Evolutionary conservation across 1,284 basidiomycete genomes (phyloP), one percentile per base, ranked within the genome.

Genomic region (Cutaneotrichosporon curvatum): DNA sequence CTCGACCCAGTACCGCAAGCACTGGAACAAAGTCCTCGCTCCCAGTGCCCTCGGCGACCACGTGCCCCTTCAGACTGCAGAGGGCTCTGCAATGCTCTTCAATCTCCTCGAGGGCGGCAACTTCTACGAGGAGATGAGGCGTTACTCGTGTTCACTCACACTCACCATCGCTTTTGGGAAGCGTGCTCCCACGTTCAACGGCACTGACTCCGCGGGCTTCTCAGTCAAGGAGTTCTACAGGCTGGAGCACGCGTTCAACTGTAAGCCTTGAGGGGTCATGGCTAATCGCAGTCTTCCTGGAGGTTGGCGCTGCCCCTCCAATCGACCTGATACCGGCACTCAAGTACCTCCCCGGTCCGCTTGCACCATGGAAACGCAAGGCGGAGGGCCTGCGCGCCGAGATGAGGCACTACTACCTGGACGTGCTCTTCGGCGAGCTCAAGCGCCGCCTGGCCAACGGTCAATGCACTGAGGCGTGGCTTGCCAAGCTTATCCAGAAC

Each of bases 121-220:
- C 34, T 47, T 47, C n/a, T 47, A 47, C 40, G 34, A 47, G 30
- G 45, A 47, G 45, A 47, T 47, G 45, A 23, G 45, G 9, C 18
- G 45, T 14, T 41, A 47, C 40, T 37, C 45, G 18, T 41, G 39
- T 28, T 47, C 45, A 2, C 35, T 47, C 25, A 47, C 45, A 0
- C 21, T 47, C 8, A 31, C 20, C 2, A 47, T 47, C 15, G 45
- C 45, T 23, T 47, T 35, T 21, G 45, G 45, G 15, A 47, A 47
- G 40, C 45, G 45, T 15, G 45, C 45, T 5, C 45, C 45, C n/a
- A 47, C 45, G 12, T 47, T 47, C 20, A 2, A 33, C 18, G 39
- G 39, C 3, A 21, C 32, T n/a, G 45, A 47, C 40, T 16, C 19
- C 2, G 45, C 19, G 0, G 45, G 45, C 10, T 47, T 47, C 40